Conservation (phyloP, 2,329 filamentous ascomycete genomes). For the Epicoccum nigrum region DNA sequence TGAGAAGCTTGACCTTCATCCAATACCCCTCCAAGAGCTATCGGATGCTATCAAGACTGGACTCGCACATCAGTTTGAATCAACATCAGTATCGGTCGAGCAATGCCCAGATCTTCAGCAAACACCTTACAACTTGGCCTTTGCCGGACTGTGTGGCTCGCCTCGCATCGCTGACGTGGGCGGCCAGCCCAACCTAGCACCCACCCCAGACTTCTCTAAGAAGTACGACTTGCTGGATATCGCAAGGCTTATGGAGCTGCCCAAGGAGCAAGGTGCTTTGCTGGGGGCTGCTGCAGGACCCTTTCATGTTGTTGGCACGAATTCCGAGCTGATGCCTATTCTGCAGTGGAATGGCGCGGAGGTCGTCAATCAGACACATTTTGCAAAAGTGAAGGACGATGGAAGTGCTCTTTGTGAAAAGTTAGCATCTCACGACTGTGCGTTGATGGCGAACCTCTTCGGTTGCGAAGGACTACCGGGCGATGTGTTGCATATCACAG, state of each 20-base stretch:
- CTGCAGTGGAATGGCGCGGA: slow-evolving; percentile 11
- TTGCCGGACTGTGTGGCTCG: slow-evolving; percentile 50
- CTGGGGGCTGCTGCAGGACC: slow-evolving; percentile 27
- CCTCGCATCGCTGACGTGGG: slow-evolving; percentile 54
- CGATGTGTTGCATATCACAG: slow-evolving; percentile 21
- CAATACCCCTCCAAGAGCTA: slow-evolving; percentile 7
- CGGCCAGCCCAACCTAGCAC: slow-evolving; percentile 45
- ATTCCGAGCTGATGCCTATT: slow-evolving; percentile 25
- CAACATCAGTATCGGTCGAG: slow-evolving; percentile 23
- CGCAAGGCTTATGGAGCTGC: slow-evolving; percentile 23
- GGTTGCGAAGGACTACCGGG: slow-evolving; percentile 18
- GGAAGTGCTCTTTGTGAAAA: slow-evolving; percentile 14
- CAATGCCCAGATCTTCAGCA: slow-evolving; percentile 48
- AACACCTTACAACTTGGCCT: slow-evolving; percentile 49
- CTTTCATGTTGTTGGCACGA: slow-evolving; percentile 21
- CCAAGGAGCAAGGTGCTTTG: slow-evolving; percentile 12
- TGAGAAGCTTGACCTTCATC: not conserved
- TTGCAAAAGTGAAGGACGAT: slow-evolving; percentile 17
- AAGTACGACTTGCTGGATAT: slow-evolving; percentile 16
- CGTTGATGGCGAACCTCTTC: slow-evolving; percentile 26
- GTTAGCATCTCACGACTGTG: slow-evolving; percentile 19
- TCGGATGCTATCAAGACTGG: not conserved
- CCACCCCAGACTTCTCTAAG: slow-evolving; percentile 16
- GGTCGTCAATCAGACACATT: slow-evolving; percentile 11
- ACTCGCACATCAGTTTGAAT: slow-evolving; percentile 3